phyloP scores from a whole-genome alignment of 192 early-diverging fungal genomes.

The Geranomyces michiganensis region DNA sequence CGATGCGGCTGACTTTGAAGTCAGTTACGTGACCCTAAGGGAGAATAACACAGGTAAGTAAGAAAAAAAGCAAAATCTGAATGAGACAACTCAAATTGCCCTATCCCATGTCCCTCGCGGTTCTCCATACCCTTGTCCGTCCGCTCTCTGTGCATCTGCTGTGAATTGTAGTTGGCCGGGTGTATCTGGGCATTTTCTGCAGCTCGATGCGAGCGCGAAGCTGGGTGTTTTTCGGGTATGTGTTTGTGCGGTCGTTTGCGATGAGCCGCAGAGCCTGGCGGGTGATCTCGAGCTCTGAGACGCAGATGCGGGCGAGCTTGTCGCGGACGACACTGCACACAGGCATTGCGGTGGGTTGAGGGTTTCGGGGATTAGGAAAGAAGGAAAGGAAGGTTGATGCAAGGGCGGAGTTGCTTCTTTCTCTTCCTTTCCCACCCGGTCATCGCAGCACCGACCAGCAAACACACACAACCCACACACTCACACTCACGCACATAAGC shows the following conservation, averaged over 20 bases:
- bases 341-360: too few species aligned
- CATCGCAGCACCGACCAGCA: too few species aligned
- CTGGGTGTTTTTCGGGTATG: constrained; percentile 35
- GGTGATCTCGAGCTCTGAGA: constrained; percentile 39
- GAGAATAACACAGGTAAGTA: not conserved
- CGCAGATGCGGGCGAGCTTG: constrained; percentile 43
- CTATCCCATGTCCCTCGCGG: not conserved
- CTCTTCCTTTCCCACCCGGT: not conserved
- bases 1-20: constrained; percentile 53
- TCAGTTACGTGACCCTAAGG: constrained; percentile 41
- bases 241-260: constrained; percentile 32
- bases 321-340: constrained; percentile 37
- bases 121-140: constrained; percentile 45
- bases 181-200: constrained; percentile 50
- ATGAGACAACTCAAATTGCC: too few species aligned
- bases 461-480: too few species aligned
- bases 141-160: constrained; percentile 50
- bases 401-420: not conserved
- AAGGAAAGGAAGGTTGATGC: not conserved
- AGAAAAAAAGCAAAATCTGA: not conserved
- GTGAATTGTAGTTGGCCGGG: constrained; percentile 43
- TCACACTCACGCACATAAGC: too few species aligned
- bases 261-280: constrained; percentile 52
- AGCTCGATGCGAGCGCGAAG: constrained; percentile 52
- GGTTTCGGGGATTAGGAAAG: not conserved